These are phyloP conservation scores for Isatis lusitanica DNA, from an alignment of 441 rosid genomes.

Conservation along the genomic window DNA sequence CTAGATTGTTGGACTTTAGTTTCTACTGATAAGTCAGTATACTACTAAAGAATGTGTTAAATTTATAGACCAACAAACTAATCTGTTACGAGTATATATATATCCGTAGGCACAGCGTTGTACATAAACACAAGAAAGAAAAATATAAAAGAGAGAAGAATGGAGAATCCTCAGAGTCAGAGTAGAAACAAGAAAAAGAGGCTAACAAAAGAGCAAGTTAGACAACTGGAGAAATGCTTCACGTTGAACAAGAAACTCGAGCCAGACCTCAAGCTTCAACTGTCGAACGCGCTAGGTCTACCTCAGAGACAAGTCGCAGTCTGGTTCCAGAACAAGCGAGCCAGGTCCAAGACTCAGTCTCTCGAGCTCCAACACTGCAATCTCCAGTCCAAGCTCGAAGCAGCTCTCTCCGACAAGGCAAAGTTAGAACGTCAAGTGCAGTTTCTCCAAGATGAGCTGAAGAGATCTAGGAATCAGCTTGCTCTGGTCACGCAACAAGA, in stretches of 20 bases:
- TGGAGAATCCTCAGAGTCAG: slow-evolving; percentile 47
- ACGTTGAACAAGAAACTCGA: slow-evolving; percentile 61
- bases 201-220: slow-evolving; percentile 73
- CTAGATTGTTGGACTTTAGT: neutral
- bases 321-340: slow-evolving; percentile 94
- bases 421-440: slow-evolving; percentile 59
- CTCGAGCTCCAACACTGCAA: slow-evolving; percentile 61
- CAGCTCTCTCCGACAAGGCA: slow-evolving; percentile 49
- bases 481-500: slow-evolving; percentile 14
- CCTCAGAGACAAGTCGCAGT: slow-evolving; percentile 79
- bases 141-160: neutral
- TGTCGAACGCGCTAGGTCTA: slow-evolving; percentile 61
- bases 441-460: slow-evolving; percentile 61
- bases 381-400: slow-evolving; percentile 59
- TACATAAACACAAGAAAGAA: slow-evolving; percentile 2
- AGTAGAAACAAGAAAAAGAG: slow-evolving; percentile 54
- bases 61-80: neutral
- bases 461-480: slow-evolving; percentile 46
- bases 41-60: neutral
- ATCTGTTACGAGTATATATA: neutral
- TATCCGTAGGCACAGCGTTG: slow-evolving; percentile 13
- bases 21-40: neutral
- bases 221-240: slow-evolving; percentile 70
- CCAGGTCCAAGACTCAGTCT: slow-evolving; percentile 79
- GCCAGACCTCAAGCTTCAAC: slow-evolving; percentile 68